Evolutionary conservation across 2,329 filamentous ascomycete species (phyloP), one percentile per base, ranked within the genome.

Genomic region (Alternaria metachromatica): DNA sequence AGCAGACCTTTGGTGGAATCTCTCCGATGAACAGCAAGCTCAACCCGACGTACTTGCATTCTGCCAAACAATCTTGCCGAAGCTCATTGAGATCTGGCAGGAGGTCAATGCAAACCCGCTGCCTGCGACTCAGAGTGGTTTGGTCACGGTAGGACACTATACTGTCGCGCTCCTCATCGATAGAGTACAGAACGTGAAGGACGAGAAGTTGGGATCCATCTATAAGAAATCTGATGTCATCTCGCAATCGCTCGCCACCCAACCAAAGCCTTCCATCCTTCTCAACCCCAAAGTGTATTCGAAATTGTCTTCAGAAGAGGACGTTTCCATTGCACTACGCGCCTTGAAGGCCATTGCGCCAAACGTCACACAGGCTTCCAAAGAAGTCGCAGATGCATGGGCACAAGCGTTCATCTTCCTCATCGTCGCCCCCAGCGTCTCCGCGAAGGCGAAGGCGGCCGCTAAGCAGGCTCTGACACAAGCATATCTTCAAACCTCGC

Each of bases 181-280:
- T 3, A 85, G 85, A 67, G 84, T 90, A 28, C 76, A 83, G 11
- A 74, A 88, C 12, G 81, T 88, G 59, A 83, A 84, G 23, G 83
- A 85, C 41, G 82, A 88, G 13, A 87, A 89, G 55, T 84, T 86
- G 70, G 81, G 87, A 45, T 75, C 85, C 4, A 78, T 90, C 37
- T 78, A 87, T 21, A 90, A 91, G 72, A 90, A 89, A 72, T 85
- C 87, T 23, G 83, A 87, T 28, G 81, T 94, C 25, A 78, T 86
- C 23, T 87, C 89, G 54, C 89, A 93, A 71, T 88, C 88, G 11
- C 84, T 97, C 63, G 85, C 86, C 2, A 79, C 89, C 41, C 89
- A 90, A n/a, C 89, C 92, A 0, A 97, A 97, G 77, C 90, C 92
- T 13, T 97, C 95, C 0, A 96, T 97, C 78, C 83, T 98, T 20